A percentile compares a stretch with the other conserved stretches of the same genome.
phyloP scores from a whole-genome alignment of 2,329 filamentous ascomycete genomes.

The Fusarium sp. region DNA sequence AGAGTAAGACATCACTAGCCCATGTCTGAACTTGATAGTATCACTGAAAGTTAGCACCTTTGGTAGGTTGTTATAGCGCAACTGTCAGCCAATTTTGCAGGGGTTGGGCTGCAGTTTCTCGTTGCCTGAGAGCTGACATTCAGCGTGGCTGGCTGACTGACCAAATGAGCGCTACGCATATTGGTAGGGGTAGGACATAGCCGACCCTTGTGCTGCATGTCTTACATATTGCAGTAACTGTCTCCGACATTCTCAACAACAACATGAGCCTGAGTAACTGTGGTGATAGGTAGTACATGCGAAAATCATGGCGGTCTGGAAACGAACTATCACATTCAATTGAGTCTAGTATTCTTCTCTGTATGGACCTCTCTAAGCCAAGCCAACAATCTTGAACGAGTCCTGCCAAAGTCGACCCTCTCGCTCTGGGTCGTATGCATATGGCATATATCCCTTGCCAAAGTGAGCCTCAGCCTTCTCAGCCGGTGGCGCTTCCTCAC shows the following conservation, averaged over 20 bases:
- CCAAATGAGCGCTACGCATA: not conserved
- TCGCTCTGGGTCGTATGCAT: slow-evolving; percentile 23
- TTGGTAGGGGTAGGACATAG: not conserved
- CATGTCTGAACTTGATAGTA: not conserved
- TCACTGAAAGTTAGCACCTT: not conserved
- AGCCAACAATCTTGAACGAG: slow-evolving; percentile 29
- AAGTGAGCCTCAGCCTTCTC: not conserved
- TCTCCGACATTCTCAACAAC: not conserved
- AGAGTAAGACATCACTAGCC: not conserved
- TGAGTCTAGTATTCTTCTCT: not conserved
- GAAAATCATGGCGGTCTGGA: not conserved
- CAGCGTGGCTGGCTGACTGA: slow-evolving; percentile 1
- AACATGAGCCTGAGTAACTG: not conserved
- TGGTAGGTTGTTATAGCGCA: not conserved
- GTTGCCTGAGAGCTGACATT: not conserved
- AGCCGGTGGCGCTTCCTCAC: slow-evolving; percentile 5
- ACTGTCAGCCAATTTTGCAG: not conserved
- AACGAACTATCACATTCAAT: not conserved
- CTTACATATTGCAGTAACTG: not conserved
- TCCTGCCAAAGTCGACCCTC: slow-evolving; percentile 33
- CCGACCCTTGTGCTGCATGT: not conserved
- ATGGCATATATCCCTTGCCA: slow-evolving; percentile 2
- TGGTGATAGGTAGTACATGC: not conserved
- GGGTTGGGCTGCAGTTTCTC: not conserved
- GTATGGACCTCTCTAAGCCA: not conserved